A percentile compares a stretch with the other conserved stretches of the same genome.
Evolutionary conservation across 2,329 filamentous ascomycete genomes (phyloP).

Genomic region (Curvularia verruculosa): DNA sequence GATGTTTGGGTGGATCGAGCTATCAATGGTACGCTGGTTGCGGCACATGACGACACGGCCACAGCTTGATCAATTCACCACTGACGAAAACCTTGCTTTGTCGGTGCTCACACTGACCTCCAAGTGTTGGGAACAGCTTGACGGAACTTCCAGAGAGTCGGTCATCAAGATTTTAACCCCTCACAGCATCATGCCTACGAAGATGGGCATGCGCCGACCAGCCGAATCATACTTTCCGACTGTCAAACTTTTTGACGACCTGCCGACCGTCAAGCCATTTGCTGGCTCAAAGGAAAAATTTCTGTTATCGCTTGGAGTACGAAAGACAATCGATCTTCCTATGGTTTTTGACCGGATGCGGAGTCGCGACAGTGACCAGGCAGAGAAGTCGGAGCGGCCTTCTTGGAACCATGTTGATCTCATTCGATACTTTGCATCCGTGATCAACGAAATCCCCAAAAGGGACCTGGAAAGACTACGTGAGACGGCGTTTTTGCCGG

Average conservation of each 20-base stretch:
- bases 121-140: slow-evolving; percentile 87
- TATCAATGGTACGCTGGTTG: slow-evolving; percentile 87
- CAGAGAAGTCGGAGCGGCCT: slow-evolving; percentile 51
- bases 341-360: slow-evolving; percentile 91
- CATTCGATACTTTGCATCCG: slow-evolving; percentile 91
- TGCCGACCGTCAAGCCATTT: slow-evolving; percentile 78
- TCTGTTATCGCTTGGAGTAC: slow-evolving; percentile 78
- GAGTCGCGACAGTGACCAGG: slow-evolving; percentile 59
- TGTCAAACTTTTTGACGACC: slow-evolving; percentile 94
- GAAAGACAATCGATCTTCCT: slow-evolving; percentile 92
- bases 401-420: slow-evolving; percentile 93
- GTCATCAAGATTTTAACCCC: slow-evolving; percentile 69
- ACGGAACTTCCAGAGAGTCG: slow-evolving; percentile 67
- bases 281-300: slow-evolving; percentile 89
- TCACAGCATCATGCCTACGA: slow-evolving; percentile 84
- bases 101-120: slow-evolving; percentile 81
- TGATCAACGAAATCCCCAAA: slow-evolving; percentile 83
- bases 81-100: slow-evolving; percentile 73
- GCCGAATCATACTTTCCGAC: slow-evolving; percentile 87
- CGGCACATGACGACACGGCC: slow-evolving; percentile 70
- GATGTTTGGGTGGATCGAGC: slow-evolving; percentile 81
- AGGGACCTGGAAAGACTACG: slow-evolving; percentile 81
- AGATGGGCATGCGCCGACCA: slow-evolving; percentile 84
- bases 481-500: slow-evolving; percentile 80
- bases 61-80: slow-evolving; percentile 67